These are phyloP conservation scores for Fragosphaeria purpurea DNA, from an alignment of 2,329 filamentous ascomycete species.

Conservation along the genomic window DNA sequence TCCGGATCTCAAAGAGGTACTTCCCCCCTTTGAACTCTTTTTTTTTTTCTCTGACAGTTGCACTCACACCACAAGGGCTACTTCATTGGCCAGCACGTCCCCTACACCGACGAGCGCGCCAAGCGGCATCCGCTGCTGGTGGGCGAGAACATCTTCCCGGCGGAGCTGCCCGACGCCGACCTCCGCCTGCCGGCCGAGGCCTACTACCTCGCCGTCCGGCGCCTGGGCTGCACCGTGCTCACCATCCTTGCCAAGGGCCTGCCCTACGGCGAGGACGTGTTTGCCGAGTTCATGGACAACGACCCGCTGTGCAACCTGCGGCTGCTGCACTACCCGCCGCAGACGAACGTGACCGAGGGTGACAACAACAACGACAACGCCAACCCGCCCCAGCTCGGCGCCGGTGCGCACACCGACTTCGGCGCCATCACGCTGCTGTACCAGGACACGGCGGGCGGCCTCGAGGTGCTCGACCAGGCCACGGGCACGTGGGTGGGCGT, in stretches of 20 bases:
- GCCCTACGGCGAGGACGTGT: conserved; percentile 29
- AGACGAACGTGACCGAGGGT: conserved; percentile 21
- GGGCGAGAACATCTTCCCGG: conserved; percentile 28
- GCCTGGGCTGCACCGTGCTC: conserved; percentile 30
- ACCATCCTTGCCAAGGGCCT: conserved; percentile 32
- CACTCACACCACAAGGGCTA: conserved; percentile 18
- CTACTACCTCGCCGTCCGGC: conserved; percentile 30
- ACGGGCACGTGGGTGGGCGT: conserved; percentile 35
- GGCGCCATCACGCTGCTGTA: conserved; percentile 45
- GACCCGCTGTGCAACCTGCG: conserved; percentile 34
- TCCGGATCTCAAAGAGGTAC: conserved; percentile 37
- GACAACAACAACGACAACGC: conserved; percentile 16
- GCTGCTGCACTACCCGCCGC: conserved; percentile 40
- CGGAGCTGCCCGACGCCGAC: conserved; percentile 10
- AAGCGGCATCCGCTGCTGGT: conserved; percentile 30
- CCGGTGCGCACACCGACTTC: conserved; percentile 45
- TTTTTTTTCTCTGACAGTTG: too few species aligned
- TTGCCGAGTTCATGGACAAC: conserved; percentile 30
- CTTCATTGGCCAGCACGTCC: conserved; percentile 30
- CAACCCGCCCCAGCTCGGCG: conserved; percentile 23
- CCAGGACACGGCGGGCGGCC: conserved; percentile 38
- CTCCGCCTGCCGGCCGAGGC: conserved; percentile 29
- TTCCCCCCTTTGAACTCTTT: too few species aligned
- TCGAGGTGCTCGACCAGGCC: conserved; percentile 38
- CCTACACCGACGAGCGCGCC: conserved; percentile 14